Conservation (phyloP, 2,329 filamentous ascomycete species). For the Emergomyces pasteurianus region DNA sequence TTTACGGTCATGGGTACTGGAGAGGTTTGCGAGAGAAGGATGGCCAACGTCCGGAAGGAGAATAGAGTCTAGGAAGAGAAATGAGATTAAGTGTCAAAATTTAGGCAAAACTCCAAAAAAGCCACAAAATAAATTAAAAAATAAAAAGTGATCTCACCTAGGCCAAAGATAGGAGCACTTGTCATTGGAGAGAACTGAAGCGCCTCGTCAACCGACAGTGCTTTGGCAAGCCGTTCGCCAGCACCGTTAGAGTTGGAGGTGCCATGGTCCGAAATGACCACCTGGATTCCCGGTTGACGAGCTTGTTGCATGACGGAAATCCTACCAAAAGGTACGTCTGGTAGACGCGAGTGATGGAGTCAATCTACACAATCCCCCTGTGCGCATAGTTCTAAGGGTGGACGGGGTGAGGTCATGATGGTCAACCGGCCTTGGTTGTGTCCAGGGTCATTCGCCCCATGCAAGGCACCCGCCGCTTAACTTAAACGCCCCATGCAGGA, state of each 20-base stretch:
- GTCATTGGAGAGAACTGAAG: constrained; percentile 40
- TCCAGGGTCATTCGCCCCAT: background rate
- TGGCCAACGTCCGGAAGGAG: constrained; percentile 31
- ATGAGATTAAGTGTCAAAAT: background rate
- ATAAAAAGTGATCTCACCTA: constrained; percentile 21
- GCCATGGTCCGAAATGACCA: constrained; percentile 27
- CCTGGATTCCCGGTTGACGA: constrained; percentile 29
- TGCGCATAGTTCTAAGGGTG: constrained; percentile 21
- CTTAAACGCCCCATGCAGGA: constrained; percentile 1
- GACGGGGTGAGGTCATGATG: background rate
- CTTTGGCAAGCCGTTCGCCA: constrained; percentile 19
- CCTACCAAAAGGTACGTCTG: constrained; percentile 11
- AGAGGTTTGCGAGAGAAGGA: constrained; percentile 24
- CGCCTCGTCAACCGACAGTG: constrained; percentile 36
- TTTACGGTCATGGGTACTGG: constrained; percentile 38
- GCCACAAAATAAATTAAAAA: background rate
- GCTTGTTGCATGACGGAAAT: constrained; percentile 27
- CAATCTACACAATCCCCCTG: constrained; percentile 1
- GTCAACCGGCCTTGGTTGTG: background rate
- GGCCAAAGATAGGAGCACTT: constrained; percentile 35
- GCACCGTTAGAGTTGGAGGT: constrained; percentile 17
- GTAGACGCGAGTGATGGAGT: background rate
- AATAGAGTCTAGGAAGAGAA: constrained; percentile 25
- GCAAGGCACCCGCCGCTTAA: constrained; percentile 4
- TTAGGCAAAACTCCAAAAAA: background rate